These are phyloP conservation scores for Pseudogymnoascus sp. DNA, from an alignment of 2,329 filamentous ascomycete genomes.

Conservation along the genomic window DNA sequence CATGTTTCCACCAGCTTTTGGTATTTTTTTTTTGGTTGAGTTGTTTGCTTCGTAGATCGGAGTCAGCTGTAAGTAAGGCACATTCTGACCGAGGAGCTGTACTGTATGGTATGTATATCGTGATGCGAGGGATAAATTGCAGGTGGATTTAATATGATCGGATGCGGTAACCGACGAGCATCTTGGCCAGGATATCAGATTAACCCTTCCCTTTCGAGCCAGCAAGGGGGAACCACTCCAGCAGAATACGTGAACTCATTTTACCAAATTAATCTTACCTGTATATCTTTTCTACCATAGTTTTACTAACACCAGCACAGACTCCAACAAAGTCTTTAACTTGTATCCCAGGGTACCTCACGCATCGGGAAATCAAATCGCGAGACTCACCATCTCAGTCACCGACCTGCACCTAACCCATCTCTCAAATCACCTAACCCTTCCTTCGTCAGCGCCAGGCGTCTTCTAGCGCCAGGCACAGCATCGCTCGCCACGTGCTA, in stretches of 20 bases:
- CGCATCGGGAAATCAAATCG: background rate
- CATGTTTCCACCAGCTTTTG: slow-evolving; percentile 1
- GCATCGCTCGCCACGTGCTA: slow-evolving; percentile 2
- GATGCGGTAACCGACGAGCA: slow-evolving; percentile 2
- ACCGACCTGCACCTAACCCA: background rate
- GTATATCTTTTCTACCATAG: background rate
- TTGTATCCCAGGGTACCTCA: background rate
- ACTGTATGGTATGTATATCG: background rate
- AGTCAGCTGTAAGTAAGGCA: background rate
- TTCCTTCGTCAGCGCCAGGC: background rate
- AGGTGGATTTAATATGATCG: slow-evolving; percentile 3
- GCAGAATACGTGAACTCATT: slow-evolving; percentile 1
- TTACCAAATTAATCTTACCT: slow-evolving; percentile 6
- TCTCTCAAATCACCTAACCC: background rate
- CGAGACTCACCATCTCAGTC: background rate
- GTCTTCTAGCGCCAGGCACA: slow-evolving; percentile 5
- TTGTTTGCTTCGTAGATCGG: background rate
- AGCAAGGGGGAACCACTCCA: background rate
- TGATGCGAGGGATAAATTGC: background rate
- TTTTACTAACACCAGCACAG: background rate
- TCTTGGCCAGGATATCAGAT: background rate
- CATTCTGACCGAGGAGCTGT: background rate
- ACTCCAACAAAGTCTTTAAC: background rate
- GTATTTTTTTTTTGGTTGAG: background rate
- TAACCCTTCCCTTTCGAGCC: background rate